These are phyloP conservation scores for Coffea canephora DNA, from an alignment of 257 asterid species.

Conservation along the genomic window DNA sequence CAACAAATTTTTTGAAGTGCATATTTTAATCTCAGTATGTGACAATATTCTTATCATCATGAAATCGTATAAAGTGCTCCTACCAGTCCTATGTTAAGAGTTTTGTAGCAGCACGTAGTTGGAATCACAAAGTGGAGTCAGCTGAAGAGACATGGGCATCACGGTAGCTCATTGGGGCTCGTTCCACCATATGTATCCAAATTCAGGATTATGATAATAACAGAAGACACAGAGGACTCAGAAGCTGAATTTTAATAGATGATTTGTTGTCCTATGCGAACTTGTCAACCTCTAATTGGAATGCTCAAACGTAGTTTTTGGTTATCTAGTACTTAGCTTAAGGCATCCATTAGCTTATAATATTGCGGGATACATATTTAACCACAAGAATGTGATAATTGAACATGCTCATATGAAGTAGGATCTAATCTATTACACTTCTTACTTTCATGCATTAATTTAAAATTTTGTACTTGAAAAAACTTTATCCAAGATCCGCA, in stretches of 20 bases:
- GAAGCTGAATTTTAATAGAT: background rate
- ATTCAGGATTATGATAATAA: constrained; percentile 12
- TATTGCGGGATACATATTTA: background rate
- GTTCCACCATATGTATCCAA: constrained; percentile 12
- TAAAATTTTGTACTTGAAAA: background rate
- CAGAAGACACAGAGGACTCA: constrained; percentile 13
- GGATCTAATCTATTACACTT: background rate
- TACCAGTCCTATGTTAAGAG: background rate
- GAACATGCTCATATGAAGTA: background rate
- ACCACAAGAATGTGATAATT: constrained; percentile 5
- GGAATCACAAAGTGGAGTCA: constrained; percentile 14
- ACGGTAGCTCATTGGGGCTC: constrained; percentile 21
- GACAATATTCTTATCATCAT: background rate
- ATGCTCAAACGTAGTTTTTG: background rate
- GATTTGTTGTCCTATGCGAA: constrained; percentile 4
- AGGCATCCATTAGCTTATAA: constrained; percentile 1
- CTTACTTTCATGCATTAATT: background rate
- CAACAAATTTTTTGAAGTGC: background rate
- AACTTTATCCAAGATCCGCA: background rate
- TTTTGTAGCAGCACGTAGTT: background rate
- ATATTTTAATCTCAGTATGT: background rate
- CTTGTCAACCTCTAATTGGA: constrained; percentile 17
- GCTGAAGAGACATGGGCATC: constrained; percentile 8
- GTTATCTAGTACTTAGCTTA: background rate
- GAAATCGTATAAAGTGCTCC: background rate